Evolutionary conservation across 2,329 filamentous ascomycete genomes (phyloP).

Genomic region (Hymenoscyphus scutula): DNA sequence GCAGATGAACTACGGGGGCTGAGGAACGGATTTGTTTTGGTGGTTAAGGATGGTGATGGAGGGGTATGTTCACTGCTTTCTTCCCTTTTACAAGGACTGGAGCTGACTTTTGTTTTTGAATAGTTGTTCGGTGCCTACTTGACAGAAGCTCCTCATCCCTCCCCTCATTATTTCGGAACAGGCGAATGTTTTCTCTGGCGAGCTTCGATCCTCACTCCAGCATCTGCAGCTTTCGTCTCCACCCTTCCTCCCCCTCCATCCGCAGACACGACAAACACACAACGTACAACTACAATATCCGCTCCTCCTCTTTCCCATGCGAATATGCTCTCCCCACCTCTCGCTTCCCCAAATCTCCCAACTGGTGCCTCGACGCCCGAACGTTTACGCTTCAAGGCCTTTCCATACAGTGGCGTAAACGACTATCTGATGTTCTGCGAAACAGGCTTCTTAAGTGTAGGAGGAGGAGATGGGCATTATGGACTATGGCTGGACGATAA

Average conservation of each 20-base stretch:
- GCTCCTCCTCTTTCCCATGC: constrained; percentile 27
- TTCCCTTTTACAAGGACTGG: constrained; percentile 4
- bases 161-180: constrained; percentile 86
- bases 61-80: constrained; percentile 53
- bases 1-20: constrained; percentile 64
- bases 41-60: constrained; percentile 74
- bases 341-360: constrained; percentile 27
- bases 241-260: constrained; percentile 66
- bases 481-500: constrained; percentile 90
- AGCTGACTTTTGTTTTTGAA: constrained; percentile 4
- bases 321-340: constrained; percentile 22
- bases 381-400: constrained; percentile 90
- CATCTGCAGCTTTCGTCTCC: constrained; percentile 42
- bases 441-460: constrained; percentile 77
- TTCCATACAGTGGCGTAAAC: constrained; percentile 92
- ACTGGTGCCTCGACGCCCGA: constrained; percentile 57
- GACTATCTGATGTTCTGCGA: constrained; percentile 97
- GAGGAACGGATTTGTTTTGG: constrained; percentile 85
- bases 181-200: constrained; percentile 95
- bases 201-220: constrained; percentile 61
- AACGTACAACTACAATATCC: constrained; percentile 58
- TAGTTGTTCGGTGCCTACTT: constrained; percentile 90
- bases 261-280: constrained; percentile 60
- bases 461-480: constrained; percentile 85
- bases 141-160: constrained; percentile 79